phyloP scores from a whole-genome alignment of 768 basidiomycete genomes.

The Boletus reticuloceps region DNA sequence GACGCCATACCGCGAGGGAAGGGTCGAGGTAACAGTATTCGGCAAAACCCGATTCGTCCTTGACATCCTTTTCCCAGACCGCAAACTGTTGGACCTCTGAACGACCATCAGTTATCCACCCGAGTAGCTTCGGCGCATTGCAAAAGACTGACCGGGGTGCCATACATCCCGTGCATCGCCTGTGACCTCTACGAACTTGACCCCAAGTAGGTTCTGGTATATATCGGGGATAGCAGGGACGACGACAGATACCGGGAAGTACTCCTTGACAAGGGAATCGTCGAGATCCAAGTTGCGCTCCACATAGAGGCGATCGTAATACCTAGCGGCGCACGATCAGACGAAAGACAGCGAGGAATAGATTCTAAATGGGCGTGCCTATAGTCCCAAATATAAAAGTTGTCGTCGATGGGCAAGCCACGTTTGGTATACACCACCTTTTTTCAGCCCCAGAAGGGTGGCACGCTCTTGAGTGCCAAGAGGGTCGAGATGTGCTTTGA shows the following conservation, averaged over 20 bases:
- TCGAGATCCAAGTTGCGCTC: slow-evolving; percentile 70
- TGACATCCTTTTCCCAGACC: slow-evolving; percentile 81
- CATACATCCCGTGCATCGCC: slow-evolving; percentile 63
- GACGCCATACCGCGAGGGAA: slow-evolving; percentile 67
- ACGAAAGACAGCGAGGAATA: not conserved
- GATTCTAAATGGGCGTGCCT: slow-evolving; percentile 37
- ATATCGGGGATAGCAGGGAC: slow-evolving; percentile 80
- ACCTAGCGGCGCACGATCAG: slow-evolving; percentile 17
- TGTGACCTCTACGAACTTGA: slow-evolving; percentile 57
- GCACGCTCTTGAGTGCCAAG: slow-evolving; percentile 67
- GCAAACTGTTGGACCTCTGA: slow-evolving; percentile 79
- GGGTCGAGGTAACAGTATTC: slow-evolving; percentile 83
- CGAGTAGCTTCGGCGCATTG: not conserved
- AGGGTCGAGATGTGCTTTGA: slow-evolving; percentile 68
- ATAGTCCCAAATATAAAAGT: slow-evolving; percentile 86
- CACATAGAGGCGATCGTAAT: slow-evolving; percentile 42
- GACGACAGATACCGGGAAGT: slow-evolving; percentile 83
- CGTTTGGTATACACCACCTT: slow-evolving; percentile 64
- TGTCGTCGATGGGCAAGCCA: slow-evolving; percentile 60
- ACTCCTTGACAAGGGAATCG: slow-evolving; percentile 79
- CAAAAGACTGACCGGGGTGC: slow-evolving; percentile 65
- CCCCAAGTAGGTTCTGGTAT: slow-evolving; percentile 79
- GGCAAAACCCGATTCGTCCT: slow-evolving; percentile 66
- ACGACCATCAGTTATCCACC: not conserved
- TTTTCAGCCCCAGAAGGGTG: slow-evolving; percentile 67